These are phyloP conservation scores for Ceriops zippeliana DNA, from an alignment of 345 rosid genomes.

Conservation along the genomic window DNA sequence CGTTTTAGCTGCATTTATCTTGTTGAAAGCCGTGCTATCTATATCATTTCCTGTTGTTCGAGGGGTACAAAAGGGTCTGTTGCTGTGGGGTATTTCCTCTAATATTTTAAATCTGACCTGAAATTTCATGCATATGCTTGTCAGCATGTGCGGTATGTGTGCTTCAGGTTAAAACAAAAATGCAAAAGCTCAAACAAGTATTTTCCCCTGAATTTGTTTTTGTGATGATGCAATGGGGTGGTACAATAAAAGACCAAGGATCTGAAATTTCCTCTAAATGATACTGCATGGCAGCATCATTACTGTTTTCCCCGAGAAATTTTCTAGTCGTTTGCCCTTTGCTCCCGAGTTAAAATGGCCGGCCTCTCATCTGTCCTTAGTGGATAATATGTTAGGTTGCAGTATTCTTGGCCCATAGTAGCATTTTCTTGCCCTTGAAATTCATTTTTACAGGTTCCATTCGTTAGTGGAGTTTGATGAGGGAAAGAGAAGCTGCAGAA, in stretches of 20 bases:
- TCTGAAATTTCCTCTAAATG: neutral
- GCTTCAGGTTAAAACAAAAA: neutral
- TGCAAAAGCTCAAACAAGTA: neutral
- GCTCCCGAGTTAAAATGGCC: neutral
- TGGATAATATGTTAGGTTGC: neutral
- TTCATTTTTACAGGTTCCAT: constrained; percentile 49
- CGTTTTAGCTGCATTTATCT: too few relatives aligned
- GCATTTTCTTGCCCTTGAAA: constrained; percentile 1
- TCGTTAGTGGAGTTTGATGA: constrained; percentile 71
- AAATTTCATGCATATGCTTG: neutral
- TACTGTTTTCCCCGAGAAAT: neutral
- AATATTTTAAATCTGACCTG: neutral
- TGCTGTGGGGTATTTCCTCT: neutral
- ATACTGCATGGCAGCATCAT: neutral
- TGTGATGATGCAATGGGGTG: too few relatives aligned
- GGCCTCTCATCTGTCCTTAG: neutral
- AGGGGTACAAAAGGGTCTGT: neutral
- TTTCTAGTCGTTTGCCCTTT: neutral
- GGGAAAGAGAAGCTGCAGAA: constrained; percentile 77
- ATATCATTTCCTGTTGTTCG: neutral
- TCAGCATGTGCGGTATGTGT: neutral
- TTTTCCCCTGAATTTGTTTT: too few relatives aligned
- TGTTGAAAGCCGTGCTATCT: neutral
- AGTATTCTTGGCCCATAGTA: neutral
- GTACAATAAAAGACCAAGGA: neutral